These are phyloP conservation scores for Cucumis hystrix DNA, from an alignment of 306 rosid genomes.

Conservation along the genomic window DNA sequence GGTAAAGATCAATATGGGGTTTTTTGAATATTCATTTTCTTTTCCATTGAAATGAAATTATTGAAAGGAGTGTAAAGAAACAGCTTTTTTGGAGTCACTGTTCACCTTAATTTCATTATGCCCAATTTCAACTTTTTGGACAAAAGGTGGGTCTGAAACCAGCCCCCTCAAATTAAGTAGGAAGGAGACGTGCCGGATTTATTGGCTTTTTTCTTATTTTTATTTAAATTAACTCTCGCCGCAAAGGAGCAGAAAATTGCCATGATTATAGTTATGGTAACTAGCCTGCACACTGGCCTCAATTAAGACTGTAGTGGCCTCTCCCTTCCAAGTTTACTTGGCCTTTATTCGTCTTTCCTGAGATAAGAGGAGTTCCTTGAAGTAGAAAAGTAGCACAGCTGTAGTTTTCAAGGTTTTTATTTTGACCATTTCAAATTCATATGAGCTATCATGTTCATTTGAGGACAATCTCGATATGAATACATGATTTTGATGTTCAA, in stretches of 20 bases:
- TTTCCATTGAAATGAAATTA: neutral
- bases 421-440: neutral
- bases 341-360: neutral
- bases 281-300: neutral
- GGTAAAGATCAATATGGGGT: neutral
- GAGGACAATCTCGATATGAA: neutral
- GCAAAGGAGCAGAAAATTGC: neutral
- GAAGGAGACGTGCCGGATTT: constrained; percentile 9
- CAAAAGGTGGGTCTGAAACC: neutral
- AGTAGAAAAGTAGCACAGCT: neutral
- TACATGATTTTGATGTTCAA: neutral
- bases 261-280: neutral
- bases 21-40: neutral
- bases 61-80: neutral
- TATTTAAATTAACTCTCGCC: neutral
- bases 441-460: neutral
- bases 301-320: neutral
- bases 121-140: neutral
- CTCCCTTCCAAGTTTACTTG: neutral
- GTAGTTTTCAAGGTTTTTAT: neutral
- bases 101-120: neutral
- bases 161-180: neutral
- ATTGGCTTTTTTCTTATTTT: neutral
- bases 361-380: neutral
- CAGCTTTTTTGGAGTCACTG: neutral